Evolutionary conservation across 2,329 filamentous ascomycete species (phyloP), one percentile per base, ranked within the genome.

Genomic region (Fusarium secorum): DNA sequence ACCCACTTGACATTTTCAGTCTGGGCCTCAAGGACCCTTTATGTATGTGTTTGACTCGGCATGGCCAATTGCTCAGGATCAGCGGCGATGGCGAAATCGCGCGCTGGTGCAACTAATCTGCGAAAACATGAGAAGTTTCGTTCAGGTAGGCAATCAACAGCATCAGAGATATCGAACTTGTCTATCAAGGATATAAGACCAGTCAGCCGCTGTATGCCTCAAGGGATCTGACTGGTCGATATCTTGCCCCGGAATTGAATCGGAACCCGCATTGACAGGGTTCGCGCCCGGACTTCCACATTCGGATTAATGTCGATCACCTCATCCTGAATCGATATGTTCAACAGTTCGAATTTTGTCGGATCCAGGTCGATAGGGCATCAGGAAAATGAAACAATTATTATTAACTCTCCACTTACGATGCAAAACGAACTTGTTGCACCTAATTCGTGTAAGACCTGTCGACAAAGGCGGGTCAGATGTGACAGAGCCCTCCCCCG

Each of bases 401-500:
- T 24, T 24, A 24, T 26, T 5, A 14, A 14, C 28, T 32, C 28
- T 32, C 45, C 45, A 32, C 20, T 32, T n/a, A 2, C 13, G 1
- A 55, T 55, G 52, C n/a, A 44, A 4, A n/a, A 33, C n/a, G 1
- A 6, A 24, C 3, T 0, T 7, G 3, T 0, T 39, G 52, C 52
- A 0, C n/a, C 52, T 4, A 54, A 54, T n/a, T 44, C 36, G 11
- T 54, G 36, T 2, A 30, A 22, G 9, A 55, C 38, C 17, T 45
- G 52, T 7, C 22, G 38, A 7, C 20, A 45, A 3, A 55, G 9
- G 38, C 38, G 28, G 13, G 22, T 45, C 22, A 55, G 11, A 2
- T 55, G 38, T 1, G 28, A 55, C 30, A 26, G 52, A 4, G 0
- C 1, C 0, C 52, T 55, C 0, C 52, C 52, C 13, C 33, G 1